These are phyloP conservation scores for Saccharomyces jurei DNA, from an alignment of 805 yeast genomes.

Conservation along the genomic window DNA sequence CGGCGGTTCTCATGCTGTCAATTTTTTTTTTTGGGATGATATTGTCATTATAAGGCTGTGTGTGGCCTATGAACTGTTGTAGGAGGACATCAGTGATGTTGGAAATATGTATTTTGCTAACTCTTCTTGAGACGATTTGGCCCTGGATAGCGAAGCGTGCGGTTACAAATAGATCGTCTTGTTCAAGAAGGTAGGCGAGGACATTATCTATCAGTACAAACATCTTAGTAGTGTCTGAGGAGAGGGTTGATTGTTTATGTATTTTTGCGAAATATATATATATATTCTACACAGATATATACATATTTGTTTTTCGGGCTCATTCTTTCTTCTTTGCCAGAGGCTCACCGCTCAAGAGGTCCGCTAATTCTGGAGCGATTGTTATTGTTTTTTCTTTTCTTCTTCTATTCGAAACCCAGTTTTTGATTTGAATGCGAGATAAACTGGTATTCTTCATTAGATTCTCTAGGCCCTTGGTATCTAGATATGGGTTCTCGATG, in stretches of 20 bases:
- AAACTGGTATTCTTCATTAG: conserved; percentile 11
- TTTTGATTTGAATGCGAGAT: conserved; percentile 18
- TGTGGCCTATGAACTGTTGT: not conserved
- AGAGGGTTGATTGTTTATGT: not conserved
- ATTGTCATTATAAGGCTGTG: not conserved
- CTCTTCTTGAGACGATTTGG: not conserved
- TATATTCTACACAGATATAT: not conserved
- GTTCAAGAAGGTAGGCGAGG: not conserved
- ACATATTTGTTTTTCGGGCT: not conserved
- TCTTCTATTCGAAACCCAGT: conserved; percentile 25
- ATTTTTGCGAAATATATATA: not conserved
- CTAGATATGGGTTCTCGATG: conserved; percentile 14
- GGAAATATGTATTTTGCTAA: not conserved
- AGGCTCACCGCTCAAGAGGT: not conserved
- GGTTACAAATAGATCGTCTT: not conserved
- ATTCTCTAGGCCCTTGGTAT: conserved; percentile 4
- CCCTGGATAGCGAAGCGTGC: not conserved
- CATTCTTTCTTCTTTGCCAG: not conserved
- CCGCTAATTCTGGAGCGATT: conserved; percentile 10
- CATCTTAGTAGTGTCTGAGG: not conserved
- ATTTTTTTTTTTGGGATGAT: not conserved
- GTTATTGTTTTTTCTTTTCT: conserved; percentile 15
- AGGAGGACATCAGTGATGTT: not conserved
- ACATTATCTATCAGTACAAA: not conserved
- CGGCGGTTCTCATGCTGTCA: not conserved